These are phyloP conservation scores for Geosmithia putterillii DNA, from an alignment of 2,329 filamentous ascomycete genomes.

Conservation along the genomic window DNA sequence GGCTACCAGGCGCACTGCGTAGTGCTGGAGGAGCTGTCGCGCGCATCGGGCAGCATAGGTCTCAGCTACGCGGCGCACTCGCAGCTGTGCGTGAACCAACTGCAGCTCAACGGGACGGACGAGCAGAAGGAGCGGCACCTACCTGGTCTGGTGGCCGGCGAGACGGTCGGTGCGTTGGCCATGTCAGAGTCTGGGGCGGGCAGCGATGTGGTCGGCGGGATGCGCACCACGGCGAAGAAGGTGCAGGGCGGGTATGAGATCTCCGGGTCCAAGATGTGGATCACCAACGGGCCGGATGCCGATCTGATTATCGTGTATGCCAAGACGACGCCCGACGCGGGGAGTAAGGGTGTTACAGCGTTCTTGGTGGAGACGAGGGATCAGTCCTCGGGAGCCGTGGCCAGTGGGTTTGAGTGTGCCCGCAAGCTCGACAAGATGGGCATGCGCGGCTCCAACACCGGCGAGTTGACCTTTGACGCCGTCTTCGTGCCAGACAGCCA, in stretches of 20 bases:
- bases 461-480: slow-evolving; percentile 80
- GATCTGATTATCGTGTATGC: slow-evolving; percentile 91
- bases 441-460: slow-evolving; percentile 94
- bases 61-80: slow-evolving; percentile 93
- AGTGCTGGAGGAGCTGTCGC: slow-evolving; percentile 87
- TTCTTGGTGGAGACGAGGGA: slow-evolving; percentile 67
- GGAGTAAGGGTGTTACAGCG: slow-evolving; percentile 84
- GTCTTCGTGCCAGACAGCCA: slow-evolving; percentile 82
- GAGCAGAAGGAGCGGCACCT: slow-evolving; percentile 75
- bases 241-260: slow-evolving; percentile 78
- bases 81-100: slow-evolving; percentile 91
- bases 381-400: too few species aligned
- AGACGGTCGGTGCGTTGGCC: slow-evolving; percentile 73
- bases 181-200: slow-evolving; percentile 92
- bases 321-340: slow-evolving; percentile 73
- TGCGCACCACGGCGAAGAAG: slow-evolving; percentile 74
- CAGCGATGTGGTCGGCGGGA: slow-evolving; percentile 88
- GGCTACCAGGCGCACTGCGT: slow-evolving; percentile 95
- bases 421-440: slow-evolving; percentile 95
- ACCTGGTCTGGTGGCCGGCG: slow-evolving; percentile 68
- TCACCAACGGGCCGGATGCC: slow-evolving; percentile 96
- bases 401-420: slow-evolving; percentile 65
- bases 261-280: slow-evolving; percentile 97
- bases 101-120: slow-evolving; percentile 73
- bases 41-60: slow-evolving; percentile 72